Conservation (phyloP, 1,139 yeast species). For the Hyphopichia pseudoburtonii region DNA sequence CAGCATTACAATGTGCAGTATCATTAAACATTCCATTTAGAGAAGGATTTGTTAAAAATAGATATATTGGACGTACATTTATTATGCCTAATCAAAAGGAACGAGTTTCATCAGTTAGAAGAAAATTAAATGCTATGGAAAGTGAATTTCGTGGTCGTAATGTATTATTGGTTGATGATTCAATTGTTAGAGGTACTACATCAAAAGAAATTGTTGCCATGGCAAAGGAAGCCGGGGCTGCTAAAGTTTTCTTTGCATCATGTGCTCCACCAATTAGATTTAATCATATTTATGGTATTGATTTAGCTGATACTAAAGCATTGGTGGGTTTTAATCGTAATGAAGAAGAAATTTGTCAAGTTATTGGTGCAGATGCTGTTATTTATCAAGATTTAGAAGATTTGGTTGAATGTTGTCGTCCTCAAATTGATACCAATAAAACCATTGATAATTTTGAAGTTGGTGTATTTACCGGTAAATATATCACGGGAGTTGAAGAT, state of each 20-base stretch:
- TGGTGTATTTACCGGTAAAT: constrained; percentile 95
- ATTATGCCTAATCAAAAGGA: constrained; percentile 98
- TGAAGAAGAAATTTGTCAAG: constrained; percentile 70
- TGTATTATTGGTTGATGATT: constrained; percentile 94
- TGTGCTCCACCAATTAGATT: constrained; percentile 96
- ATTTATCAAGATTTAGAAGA: constrained; percentile 86
- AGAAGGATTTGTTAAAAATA: constrained; percentile 95
- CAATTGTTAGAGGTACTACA: constrained; percentile 96
- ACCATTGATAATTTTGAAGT: constrained; percentile 73
- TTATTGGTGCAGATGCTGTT: constrained; percentile 90
- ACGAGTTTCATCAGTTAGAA: constrained; percentile 89
- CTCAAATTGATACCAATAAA: constrained; percentile 51
- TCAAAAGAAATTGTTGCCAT: constrained; percentile 93
- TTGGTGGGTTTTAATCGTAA: constrained; percentile 82
- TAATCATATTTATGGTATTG: constrained; percentile 96
- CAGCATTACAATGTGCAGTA: constrained; percentile 92
- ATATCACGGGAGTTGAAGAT: constrained; percentile 89
- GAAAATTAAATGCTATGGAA: constrained; percentile 95
- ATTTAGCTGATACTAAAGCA: constrained; percentile 92
- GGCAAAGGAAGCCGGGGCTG: constrained; percentile 99
- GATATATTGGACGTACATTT: constrained; percentile 96
- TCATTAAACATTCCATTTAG: constrained; percentile 79
- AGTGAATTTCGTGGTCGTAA: constrained; percentile 83
- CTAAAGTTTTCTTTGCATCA: constrained; percentile 87
- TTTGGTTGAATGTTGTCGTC: constrained; percentile 72